Evolutionary conservation across 805 yeast species (phyloP).

Genomic region (Scheffersomyces lignosus): DNA sequence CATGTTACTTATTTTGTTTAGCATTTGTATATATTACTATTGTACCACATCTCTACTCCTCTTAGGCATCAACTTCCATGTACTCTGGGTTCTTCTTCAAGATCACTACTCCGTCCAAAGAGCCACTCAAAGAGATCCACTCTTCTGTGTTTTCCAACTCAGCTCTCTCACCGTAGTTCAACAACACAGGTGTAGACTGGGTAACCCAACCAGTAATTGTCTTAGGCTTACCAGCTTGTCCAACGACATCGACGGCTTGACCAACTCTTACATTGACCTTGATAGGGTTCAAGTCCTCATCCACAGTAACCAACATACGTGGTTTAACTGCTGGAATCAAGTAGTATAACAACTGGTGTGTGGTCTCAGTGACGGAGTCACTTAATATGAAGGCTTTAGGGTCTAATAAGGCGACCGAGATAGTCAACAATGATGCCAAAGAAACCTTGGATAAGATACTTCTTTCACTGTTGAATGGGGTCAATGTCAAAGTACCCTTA

Average conservation of each 20-base stretch:
- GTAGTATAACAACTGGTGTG: constrained; percentile 81
- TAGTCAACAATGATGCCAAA: constrained; percentile 84
- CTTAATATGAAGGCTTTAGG: constrained; percentile 80
- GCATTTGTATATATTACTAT: too few relatives aligned
- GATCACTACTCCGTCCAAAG: constrained; percentile 92
- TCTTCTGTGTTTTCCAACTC: constrained; percentile 90
- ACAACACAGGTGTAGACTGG: constrained; percentile 93
- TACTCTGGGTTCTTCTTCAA: constrained; percentile 87
- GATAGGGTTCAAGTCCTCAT: constrained; percentile 84
- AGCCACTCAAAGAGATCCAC: constrained; percentile 75
- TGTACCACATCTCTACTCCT: too few relatives aligned
- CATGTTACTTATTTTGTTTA: too few relatives aligned
- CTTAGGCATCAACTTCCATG: constrained; percentile 57
- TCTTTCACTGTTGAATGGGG: constrained; percentile 88
- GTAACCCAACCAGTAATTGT: constrained; percentile 99
- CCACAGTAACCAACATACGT: constrained; percentile 88
- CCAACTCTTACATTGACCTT: constrained; percentile 98
- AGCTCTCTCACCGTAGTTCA: constrained; percentile 94
- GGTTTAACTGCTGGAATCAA: constrained; percentile 89
- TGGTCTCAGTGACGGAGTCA: constrained; percentile 47
- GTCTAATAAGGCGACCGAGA: constrained; percentile 78
- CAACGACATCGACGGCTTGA: constrained; percentile 97
- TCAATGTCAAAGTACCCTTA: constrained; percentile 89
- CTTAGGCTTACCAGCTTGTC: constrained; percentile 99
- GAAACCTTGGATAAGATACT: constrained; percentile 85